Percentiles rank a stretch among this genome's conserved stretches.
Evolutionary conservation across 768 basidiomycete genomes (phyloP).

Genomic region (Agaricus subrufescens): DNA sequence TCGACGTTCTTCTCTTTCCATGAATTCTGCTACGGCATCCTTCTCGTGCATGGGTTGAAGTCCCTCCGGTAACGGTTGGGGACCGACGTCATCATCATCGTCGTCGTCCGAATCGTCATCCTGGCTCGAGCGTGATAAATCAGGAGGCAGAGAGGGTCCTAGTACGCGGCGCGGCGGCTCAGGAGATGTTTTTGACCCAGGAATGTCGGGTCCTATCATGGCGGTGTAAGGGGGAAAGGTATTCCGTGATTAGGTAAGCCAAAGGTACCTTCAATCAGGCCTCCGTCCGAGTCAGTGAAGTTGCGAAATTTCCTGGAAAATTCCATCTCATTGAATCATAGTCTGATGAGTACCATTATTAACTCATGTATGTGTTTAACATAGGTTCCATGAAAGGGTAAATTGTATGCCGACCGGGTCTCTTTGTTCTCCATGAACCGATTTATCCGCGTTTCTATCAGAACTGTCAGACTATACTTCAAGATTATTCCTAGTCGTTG

Average conservation of each 20-base stretch:
- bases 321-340: no score
- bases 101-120: slow-evolving; percentile 65
- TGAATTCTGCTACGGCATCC: slow-evolving; percentile 76
- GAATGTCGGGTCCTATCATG: slow-evolving; percentile 15
- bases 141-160: slow-evolving; percentile 51
- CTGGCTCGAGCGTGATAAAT: slow-evolving; percentile 23
- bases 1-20: slow-evolving; percentile 79
- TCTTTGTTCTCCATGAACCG: no score
- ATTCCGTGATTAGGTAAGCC: no score
- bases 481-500: no score
- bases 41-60: slow-evolving; percentile 33
- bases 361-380: background rate
- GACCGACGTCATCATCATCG: slow-evolving; percentile 83
- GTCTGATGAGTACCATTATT: no score
- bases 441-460: no score
- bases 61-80: slow-evolving; percentile 62
- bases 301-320: no score
- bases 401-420: no score
- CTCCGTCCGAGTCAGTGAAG: no score
- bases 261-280: no score
- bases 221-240: no score
- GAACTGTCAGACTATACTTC: no score
- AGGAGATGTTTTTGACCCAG: background rate
- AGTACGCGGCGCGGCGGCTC: slow-evolving; percentile 29
- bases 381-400: background rate